Conservation (phyloP, 441 rosid genomes). For the Francoa sonchifolia region DNA sequence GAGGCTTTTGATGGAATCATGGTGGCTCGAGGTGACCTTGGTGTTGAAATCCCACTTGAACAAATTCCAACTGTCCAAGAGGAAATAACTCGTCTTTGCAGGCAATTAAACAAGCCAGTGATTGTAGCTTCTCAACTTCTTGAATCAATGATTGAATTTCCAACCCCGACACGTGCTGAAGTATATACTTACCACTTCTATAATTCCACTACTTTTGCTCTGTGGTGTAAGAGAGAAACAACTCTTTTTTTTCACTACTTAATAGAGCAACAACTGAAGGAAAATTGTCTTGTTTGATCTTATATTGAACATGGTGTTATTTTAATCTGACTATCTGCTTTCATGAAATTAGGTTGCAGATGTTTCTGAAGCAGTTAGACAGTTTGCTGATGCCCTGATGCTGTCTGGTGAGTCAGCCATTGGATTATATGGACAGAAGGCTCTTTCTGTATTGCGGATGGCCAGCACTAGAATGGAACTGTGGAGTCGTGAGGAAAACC, state of each 20-base stretch:
- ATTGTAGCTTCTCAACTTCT: constrained; percentile 72
- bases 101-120: constrained; percentile 62
- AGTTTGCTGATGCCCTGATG: constrained; percentile 64
- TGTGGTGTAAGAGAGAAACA: no score
- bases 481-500: constrained; percentile 44
- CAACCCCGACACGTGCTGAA: constrained; percentile 74
- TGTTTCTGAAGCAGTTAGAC: constrained; percentile 67
- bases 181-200: constrained; percentile 15
- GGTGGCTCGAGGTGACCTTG: constrained; percentile 78
- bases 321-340: constrained; percentile 6
- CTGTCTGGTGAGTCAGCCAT: constrained; percentile 69
- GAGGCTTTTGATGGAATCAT: constrained; percentile 64
- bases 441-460: constrained; percentile 45
- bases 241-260: no score
- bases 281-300: no score
- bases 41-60: constrained; percentile 63
- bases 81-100: constrained; percentile 32
- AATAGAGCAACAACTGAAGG: background rate
- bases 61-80: constrained; percentile 64
- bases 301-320: background rate
- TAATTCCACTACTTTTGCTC: no score
- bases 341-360: constrained; percentile 46
- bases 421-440: constrained; percentile 49
- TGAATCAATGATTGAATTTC: constrained; percentile 69
- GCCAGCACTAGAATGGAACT: constrained; percentile 55